Conservation (phyloP, 1,139 yeast genomes). For the Zygosaccharomyces sapae region DNA sequence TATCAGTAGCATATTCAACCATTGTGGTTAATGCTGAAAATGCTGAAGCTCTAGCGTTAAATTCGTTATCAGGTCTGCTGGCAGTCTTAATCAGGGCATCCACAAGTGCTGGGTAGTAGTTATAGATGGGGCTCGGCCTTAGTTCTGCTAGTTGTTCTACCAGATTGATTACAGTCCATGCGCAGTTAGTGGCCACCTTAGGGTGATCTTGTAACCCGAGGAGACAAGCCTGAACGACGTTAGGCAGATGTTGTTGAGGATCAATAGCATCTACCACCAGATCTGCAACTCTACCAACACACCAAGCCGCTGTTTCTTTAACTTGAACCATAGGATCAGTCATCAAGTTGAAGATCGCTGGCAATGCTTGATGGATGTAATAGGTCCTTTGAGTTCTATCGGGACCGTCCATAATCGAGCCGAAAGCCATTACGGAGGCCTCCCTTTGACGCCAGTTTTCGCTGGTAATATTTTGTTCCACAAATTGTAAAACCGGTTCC, state of each 20-base stretch:
- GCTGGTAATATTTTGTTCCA: constrained; percentile 62
- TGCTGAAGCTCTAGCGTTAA: constrained; percentile 89
- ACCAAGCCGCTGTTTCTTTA: constrained; percentile 97
- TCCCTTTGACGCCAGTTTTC: constrained; percentile 83
- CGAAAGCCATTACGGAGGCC: constrained; percentile 99
- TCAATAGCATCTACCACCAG: constrained; percentile 75
- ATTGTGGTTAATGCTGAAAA: constrained; percentile 86
- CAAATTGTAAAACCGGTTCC: constrained; percentile 78
- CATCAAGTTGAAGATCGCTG: constrained; percentile 70
- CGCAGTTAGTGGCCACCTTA: constrained; percentile 88
- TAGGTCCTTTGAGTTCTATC: constrained; percentile 64
- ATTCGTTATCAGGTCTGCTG: constrained; percentile 72
- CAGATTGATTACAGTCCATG: constrained; percentile 93
- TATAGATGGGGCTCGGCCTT: constrained; percentile 62
- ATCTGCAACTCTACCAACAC: constrained; percentile 93
- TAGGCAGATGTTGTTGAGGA: constrained; percentile 57
- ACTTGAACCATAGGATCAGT: constrained; percentile 76
- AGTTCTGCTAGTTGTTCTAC: constrained; percentile 77
- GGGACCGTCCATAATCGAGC: constrained; percentile 94
- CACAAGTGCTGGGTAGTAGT: constrained; percentile 62
- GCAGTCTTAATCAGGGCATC: constrained; percentile 69
- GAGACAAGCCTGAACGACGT: constrained; percentile 65
- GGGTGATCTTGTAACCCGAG: constrained; percentile 85
- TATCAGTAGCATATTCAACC: constrained; percentile 70
- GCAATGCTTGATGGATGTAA: constrained; percentile 75